Conservation (phyloP, 306 rosid species). For the Myrica gale region DNA sequence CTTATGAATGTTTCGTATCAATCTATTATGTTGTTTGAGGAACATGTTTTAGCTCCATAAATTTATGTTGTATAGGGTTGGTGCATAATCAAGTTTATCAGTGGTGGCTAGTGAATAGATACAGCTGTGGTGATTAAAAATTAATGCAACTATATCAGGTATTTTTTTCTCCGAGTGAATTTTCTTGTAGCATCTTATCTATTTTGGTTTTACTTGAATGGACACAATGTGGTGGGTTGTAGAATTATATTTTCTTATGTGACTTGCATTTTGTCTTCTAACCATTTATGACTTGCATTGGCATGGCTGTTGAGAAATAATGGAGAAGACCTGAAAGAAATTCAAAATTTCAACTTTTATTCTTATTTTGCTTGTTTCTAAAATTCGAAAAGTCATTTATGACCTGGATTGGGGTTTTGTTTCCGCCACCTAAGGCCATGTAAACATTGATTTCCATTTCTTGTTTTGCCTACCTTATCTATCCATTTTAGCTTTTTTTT, state of each 20-base stretch:
- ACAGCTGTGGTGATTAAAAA: neutral
- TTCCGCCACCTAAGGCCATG: neutral
- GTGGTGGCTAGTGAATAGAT: neutral
- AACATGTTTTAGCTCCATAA: neutral
- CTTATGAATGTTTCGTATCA: too few relatives aligned
- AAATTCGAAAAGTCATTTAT: neutral
- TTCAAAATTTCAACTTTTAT: neutral
- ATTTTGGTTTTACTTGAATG: neutral
- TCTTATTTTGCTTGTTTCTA: neutral
- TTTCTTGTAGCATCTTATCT: neutral
- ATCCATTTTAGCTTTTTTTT: too few relatives aligned
- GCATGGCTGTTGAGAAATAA: neutral
- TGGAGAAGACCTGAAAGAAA: neutral
- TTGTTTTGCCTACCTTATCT: slow-evolving; percentile 4
- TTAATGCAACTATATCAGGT: slow-evolving; percentile 7
- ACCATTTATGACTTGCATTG: neutral
- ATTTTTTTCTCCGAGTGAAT: slow-evolving; percentile 12
- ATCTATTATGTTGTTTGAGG: neutral
- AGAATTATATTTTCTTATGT: neutral
- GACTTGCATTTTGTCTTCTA: neutral
- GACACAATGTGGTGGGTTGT: neutral
- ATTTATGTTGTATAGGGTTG: slow-evolving; percentile 14
- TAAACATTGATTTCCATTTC: neutral
- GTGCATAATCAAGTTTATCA: slow-evolving; percentile 16
- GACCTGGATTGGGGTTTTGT: neutral